phyloP scores from a whole-genome alignment of 2,329 filamentous ascomycete species.

The Cordyceps farinosa region DNA sequence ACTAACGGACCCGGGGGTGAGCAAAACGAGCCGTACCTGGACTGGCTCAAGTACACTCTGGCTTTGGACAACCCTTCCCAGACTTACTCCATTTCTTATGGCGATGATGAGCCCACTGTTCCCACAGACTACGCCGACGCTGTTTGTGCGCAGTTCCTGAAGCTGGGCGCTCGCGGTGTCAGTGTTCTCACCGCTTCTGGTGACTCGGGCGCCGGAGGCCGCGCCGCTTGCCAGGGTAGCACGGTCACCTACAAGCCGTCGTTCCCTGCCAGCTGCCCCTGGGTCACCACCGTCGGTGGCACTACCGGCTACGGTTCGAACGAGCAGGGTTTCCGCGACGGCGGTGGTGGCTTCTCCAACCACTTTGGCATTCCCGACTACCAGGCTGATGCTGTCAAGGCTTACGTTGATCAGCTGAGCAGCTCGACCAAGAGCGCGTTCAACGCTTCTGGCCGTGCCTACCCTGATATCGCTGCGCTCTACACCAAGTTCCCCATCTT shows the following conservation, averaged over 20 bases:
- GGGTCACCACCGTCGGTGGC: constrained; percentile 16
- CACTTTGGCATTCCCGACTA: constrained; percentile 13
- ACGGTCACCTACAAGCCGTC: not conserved
- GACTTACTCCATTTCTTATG: constrained; percentile 17
- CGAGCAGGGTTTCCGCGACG: constrained; percentile 8
- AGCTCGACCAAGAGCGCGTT: not conserved
- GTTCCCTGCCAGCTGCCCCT: constrained; percentile 17
- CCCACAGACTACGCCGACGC: constrained; percentile 14
- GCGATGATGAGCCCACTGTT: constrained; percentile 10
- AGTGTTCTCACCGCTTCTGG: constrained; percentile 11
- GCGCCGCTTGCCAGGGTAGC: not conserved
- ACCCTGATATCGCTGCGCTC: constrained; percentile 10
- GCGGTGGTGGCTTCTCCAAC: constrained; percentile 18
- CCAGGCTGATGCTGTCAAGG: constrained; percentile 8
- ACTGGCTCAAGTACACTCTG: constrained; percentile 17
- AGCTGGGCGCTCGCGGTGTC: constrained; percentile 16
- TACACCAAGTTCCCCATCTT: constrained; percentile 14
- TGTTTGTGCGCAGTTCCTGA: constrained; percentile 16
- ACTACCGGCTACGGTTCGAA: constrained; percentile 9
- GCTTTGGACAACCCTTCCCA: constrained; percentile 10
- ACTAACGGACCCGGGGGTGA: not conserved
- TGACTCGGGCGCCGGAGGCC: constrained; percentile 13
- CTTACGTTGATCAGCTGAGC: constrained; percentile 1
- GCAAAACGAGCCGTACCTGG: constrained; percentile 17
- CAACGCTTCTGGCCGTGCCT: constrained; percentile 17